These are phyloP conservation scores for Diaporthe sp. DNA, from an alignment of 2,329 filamentous ascomycete genomes.

Conservation along the genomic window DNA sequence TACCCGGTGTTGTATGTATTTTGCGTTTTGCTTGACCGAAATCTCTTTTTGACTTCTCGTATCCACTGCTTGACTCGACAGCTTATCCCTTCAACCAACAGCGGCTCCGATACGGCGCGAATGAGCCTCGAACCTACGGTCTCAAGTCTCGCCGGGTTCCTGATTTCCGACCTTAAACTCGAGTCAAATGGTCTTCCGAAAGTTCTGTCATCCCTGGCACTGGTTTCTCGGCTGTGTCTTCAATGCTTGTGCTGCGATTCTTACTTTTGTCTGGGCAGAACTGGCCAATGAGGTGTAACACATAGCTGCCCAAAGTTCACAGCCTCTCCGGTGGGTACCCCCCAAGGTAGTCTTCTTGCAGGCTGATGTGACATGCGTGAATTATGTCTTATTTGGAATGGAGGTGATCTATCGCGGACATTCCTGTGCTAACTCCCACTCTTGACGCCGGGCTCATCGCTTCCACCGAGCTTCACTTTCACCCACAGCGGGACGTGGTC, in stretches of 20 bases:
- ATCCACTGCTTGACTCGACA: neutral
- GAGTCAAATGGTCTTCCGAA: neutral
- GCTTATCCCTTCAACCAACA: neutral
- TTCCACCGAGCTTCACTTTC: conserved; percentile 41
- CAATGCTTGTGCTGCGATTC: fast-evolving
- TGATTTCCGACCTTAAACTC: neutral
- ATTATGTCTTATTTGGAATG: neutral
- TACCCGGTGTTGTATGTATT: conserved; percentile 34
- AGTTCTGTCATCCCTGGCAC: neutral
- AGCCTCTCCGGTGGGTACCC: neutral
- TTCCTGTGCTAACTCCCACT: neutral
- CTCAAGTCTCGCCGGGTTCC: too few relatives aligned
- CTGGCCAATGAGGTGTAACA: conserved; percentile 25
- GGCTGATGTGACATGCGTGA: neutral
- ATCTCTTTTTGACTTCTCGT: neutral
- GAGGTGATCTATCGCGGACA: neutral
- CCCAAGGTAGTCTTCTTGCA: too few relatives aligned
- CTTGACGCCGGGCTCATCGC: neutral
- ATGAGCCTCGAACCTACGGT: neutral
- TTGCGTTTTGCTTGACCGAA: neutral
- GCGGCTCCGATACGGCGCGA: too few relatives aligned
- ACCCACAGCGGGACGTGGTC: conserved; percentile 68
- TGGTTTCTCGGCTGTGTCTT: neutral
- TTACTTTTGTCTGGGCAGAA: too few relatives aligned
- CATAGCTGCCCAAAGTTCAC: neutral